Conservation (phyloP, 805 yeast genomes). For the Maudiozyma saulgeensis region DNA sequence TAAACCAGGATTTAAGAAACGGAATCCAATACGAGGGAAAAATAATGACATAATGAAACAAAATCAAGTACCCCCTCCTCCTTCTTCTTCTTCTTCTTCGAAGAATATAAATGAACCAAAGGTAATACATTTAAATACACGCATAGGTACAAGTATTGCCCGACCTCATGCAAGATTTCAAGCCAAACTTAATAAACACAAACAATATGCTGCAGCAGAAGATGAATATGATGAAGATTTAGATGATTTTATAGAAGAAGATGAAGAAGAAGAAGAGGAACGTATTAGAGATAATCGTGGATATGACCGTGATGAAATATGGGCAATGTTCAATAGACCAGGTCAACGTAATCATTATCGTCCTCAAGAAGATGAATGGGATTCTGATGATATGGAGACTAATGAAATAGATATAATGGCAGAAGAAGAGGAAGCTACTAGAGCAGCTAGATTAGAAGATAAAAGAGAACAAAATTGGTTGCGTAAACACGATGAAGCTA, state of each 20-base stretch:
- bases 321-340: slow-evolving; percentile 74
- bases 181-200: neutral
- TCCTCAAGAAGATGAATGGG: slow-evolving; percentile 27
- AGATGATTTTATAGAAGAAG: slow-evolving; percentile 29
- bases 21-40: neutral
- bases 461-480: slow-evolving; percentile 56
- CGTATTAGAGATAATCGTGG: slow-evolving; percentile 33
- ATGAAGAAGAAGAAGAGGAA: slow-evolving; percentile 38
- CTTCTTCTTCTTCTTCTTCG: too few relatives aligned
- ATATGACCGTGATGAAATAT: slow-evolving; percentile 77
- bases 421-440: slow-evolving; percentile 67
- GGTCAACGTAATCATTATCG: slow-evolving; percentile 30
- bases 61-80: too few relatives aligned
- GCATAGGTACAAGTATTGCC: neutral
- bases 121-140: neutral
- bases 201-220: neutral
- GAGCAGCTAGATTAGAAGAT: slow-evolving; percentile 70
- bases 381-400: slow-evolving; percentile 71
- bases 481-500: slow-evolving; percentile 34
- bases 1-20: slow-evolving; percentile 14
- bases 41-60: slow-evolving; percentile 9
- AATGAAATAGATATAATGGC: slow-evolving; percentile 80
- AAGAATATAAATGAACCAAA: slow-evolving; percentile 2
- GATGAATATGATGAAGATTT: slow-evolving; percentile 12
- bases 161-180: neutral